Conservation (phyloP, 257 asterid species). For the Plantago major region DNA sequence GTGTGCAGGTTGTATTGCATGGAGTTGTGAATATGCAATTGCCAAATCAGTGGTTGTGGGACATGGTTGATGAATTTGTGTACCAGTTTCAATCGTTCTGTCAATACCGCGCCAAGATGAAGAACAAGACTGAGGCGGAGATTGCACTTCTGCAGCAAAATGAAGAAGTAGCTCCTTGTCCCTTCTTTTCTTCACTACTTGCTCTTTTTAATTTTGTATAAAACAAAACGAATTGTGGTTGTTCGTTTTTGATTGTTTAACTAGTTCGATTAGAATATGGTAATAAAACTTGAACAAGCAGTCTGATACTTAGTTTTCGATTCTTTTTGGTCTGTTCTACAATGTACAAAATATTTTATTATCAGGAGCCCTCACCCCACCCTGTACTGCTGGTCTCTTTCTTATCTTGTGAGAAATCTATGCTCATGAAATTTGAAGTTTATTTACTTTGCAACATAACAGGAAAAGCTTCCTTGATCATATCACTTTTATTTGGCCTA, state of each 20-base stretch:
- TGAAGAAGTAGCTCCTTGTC: conserved; percentile 49
- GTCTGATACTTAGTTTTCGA: no score
- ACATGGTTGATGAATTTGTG: conserved; percentile 95
- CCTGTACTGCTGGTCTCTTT: no score
- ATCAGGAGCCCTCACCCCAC: no score
- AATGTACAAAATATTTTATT: no score
- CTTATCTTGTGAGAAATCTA: no score
- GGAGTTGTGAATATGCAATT: conserved; percentile 95
- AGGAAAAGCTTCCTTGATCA: no score
- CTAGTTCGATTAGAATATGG: not conserved
- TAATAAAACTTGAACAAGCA: no score
- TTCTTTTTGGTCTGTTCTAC: no score
- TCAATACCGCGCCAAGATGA: conserved; percentile 95
- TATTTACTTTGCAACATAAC: no score
- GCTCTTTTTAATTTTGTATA: no score
- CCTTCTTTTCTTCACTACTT: not conserved
- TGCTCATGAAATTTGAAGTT: no score
- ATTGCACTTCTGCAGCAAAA: conserved; percentile 64
- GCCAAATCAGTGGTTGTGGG: conserved; percentile 99
- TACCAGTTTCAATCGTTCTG: conserved; percentile 97
- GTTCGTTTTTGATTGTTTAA: not conserved
- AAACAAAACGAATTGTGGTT: not conserved
- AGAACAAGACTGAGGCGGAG: conserved; percentile 86
- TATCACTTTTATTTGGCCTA: no score
- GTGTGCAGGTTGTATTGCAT: conserved; percentile 72